Percentiles rank a stretch among this genome's conserved stretches.
These are phyloP conservation scores for Dactylellina haptotyla DNA, from an alignment of 2,329 filamentous ascomycete genomes.

Conservation along the genomic window DNA sequence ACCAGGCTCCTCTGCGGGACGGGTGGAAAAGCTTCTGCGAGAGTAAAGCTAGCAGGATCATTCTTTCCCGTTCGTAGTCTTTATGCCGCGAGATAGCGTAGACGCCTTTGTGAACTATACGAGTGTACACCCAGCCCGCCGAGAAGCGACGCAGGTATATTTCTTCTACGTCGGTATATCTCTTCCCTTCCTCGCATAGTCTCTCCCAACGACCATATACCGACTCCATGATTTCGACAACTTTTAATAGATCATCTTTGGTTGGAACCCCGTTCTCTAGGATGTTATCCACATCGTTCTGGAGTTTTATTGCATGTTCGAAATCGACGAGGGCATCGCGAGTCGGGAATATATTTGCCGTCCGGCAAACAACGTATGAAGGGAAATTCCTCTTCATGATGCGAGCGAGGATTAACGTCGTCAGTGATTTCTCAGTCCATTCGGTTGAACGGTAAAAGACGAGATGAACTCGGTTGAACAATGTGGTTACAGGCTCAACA, in stretches of 20 bases:
- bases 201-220: slow-evolving; percentile 83
- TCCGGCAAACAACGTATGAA: slow-evolving; percentile 87
- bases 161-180: slow-evolving; percentile 71
- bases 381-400: slow-evolving; percentile 90
- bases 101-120: slow-evolving; percentile 88
- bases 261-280: slow-evolving; percentile 80
- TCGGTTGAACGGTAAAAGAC: slow-evolving; percentile 96
- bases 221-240: slow-evolving; percentile 77
- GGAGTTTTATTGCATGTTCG: slow-evolving; percentile 82
- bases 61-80: slow-evolving; percentile 79
- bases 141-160: slow-evolving; percentile 89
- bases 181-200: slow-evolving; percentile 77
- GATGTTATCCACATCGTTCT: slow-evolving; percentile 81
- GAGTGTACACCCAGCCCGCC: slow-evolving; percentile 90
- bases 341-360: slow-evolving; percentile 85
- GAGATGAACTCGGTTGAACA: slow-evolving; percentile 93
- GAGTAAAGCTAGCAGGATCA: slow-evolving; percentile 78
- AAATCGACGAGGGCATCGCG: slow-evolving; percentile 83
- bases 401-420: slow-evolving; percentile 90
- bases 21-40: slow-evolving; percentile 84
- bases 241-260: slow-evolving; percentile 72
- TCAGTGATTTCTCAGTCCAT: slow-evolving; percentile 97
- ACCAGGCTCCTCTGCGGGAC: slow-evolving; percentile 87
- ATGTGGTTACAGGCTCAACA: slow-evolving; percentile 74
- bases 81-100: slow-evolving; percentile 84